Evolutionary conservation across 1,284 basidiomycete genomes (phyloP).

Genomic region (Rhodotorula sp.): DNA sequence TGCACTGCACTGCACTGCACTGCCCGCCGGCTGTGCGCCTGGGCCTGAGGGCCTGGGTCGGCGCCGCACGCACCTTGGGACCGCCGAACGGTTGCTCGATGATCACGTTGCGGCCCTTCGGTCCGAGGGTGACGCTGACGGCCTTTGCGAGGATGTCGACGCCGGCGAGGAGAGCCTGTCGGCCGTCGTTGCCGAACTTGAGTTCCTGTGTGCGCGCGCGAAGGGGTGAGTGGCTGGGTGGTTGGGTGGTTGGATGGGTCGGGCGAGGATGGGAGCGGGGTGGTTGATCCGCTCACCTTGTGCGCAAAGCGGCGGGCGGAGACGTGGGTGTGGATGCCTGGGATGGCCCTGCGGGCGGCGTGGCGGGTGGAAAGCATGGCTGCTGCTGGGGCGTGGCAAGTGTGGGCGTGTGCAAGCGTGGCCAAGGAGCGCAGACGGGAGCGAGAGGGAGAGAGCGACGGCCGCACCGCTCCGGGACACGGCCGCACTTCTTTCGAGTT

Average conservation of each 20-base stretch:
- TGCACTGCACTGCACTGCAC: no score
- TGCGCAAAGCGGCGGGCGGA: slow-evolving; percentile 29
- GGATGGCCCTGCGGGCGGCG: slow-evolving; percentile 13
- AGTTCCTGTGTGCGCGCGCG: slow-evolving; percentile 68
- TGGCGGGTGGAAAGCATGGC: slow-evolving; percentile 18
- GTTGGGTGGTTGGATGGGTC: no score
- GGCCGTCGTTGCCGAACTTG: slow-evolving; percentile 93
- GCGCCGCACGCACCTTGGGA: slow-evolving; percentile 62
- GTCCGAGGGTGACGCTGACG: slow-evolving; percentile 90
- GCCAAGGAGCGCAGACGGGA: background rate
- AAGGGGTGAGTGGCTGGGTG: background rate
- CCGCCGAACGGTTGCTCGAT: slow-evolving; percentile 97
- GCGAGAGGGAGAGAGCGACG: background rate
- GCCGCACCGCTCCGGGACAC: background rate
- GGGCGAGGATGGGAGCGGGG: background rate
- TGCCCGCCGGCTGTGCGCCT: no score
- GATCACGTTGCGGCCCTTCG: slow-evolving; percentile 98
- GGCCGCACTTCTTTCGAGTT: background rate
- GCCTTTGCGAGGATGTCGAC: slow-evolving; percentile 95
- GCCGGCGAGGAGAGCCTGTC: slow-evolving; percentile 89
- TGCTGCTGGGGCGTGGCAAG: background rate
- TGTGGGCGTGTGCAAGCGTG: background rate
- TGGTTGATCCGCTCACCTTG: slow-evolving; percentile 19
- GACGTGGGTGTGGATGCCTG: slow-evolving; percentile 17
- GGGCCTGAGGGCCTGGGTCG: no score